These are phyloP conservation scores for Raddia guianensis DNA, from an alignment of 176 grass and related monocot species.

Conservation along the genomic window DNA sequence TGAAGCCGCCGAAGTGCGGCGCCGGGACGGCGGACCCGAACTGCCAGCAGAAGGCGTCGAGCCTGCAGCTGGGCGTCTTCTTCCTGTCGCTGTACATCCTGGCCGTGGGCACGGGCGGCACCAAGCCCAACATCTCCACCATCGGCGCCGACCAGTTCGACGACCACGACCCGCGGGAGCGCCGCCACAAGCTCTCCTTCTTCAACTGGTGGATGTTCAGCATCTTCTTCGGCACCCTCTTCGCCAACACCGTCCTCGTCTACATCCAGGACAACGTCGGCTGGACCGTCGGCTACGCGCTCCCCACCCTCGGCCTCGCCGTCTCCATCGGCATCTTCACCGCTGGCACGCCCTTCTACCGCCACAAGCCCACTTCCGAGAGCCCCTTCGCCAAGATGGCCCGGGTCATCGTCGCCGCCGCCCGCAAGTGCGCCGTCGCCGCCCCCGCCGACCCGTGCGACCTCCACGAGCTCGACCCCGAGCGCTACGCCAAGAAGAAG, in stretches of 20 bases:
- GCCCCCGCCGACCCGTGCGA: constrained; percentile 54
- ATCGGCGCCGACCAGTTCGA: constrained; percentile 98
- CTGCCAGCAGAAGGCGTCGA: constrained; percentile 55
- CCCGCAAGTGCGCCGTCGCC: constrained; percentile 40
- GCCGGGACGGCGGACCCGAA: constrained; percentile 43
- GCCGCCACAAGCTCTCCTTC: constrained; percentile 85
- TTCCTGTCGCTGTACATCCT: constrained; percentile 82
- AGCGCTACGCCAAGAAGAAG: constrained; percentile 55
- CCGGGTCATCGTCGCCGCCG: constrained; percentile 60
- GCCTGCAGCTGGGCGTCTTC: constrained; percentile 73
- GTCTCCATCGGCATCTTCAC: constrained; percentile 77
- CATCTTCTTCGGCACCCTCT: constrained; percentile 95
- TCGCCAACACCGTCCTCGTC: constrained; percentile 78
- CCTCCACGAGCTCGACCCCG: constrained; percentile 65
- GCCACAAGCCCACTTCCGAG: constrained; percentile 74
- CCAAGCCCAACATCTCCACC: constrained; percentile 96
- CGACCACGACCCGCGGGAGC: constrained; percentile 62
- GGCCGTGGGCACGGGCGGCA: constrained; percentile 79
- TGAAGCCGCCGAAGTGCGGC: constrained; percentile 69
- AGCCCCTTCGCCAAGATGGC: constrained; percentile 82
- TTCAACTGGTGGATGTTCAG: constrained; percentile 99
- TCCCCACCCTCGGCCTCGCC: constrained; percentile 77
- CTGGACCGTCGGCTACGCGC: constrained; percentile 78
- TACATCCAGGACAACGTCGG: constrained; percentile 90
- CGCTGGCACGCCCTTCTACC: constrained; percentile 74